A percentile compares a stretch with the other conserved stretches of the same genome.
Conservation (phyloP, 192 early-diverging fungal species). For the Backusella australiensis region DNA sequence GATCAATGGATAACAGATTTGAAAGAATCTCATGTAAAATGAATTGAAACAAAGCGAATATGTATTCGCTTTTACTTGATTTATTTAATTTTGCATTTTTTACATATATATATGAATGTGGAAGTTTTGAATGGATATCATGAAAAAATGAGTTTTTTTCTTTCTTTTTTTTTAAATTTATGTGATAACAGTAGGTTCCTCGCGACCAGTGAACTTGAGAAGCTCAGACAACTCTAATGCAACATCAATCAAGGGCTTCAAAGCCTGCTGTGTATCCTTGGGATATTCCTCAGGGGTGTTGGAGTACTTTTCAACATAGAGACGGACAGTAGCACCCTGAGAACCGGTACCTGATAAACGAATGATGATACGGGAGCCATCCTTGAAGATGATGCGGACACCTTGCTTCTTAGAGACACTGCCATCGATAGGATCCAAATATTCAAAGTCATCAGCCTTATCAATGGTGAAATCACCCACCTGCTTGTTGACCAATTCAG, state of each 20-base stretch:
- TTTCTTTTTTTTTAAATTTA: constrained; percentile 37
- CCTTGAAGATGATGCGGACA: constrained; percentile 86
- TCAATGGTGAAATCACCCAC: constrained; percentile 68
- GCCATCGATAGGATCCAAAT: constrained; percentile 90
- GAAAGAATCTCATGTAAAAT: background rate
- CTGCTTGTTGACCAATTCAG: constrained; percentile 59
- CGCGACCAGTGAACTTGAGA: constrained; percentile 80
- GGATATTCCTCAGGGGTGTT: constrained; percentile 56
- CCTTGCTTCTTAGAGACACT: constrained; percentile 85
- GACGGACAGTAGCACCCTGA: constrained; percentile 92
- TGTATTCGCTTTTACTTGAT: background rate
- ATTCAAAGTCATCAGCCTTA: constrained; percentile 86
- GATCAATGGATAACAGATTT: background rate
- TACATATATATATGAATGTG: background rate
- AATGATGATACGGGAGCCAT: constrained; percentile 90
- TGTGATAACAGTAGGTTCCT: constrained; percentile 89
- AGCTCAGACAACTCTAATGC: constrained; percentile 77
- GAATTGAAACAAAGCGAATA: background rate
- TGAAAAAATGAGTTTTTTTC: background rate
- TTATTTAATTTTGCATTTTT: background rate
- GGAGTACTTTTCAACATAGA: constrained; percentile 94
- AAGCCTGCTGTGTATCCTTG: constrained; percentile 76
- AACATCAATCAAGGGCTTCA: constrained; percentile 84
- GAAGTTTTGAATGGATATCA: background rate
- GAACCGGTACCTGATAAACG: constrained; percentile 92